These are phyloP conservation scores for Candida tetrigidarum DNA, from an alignment of 1,139 yeast species.

Conservation along the genomic window DNA sequence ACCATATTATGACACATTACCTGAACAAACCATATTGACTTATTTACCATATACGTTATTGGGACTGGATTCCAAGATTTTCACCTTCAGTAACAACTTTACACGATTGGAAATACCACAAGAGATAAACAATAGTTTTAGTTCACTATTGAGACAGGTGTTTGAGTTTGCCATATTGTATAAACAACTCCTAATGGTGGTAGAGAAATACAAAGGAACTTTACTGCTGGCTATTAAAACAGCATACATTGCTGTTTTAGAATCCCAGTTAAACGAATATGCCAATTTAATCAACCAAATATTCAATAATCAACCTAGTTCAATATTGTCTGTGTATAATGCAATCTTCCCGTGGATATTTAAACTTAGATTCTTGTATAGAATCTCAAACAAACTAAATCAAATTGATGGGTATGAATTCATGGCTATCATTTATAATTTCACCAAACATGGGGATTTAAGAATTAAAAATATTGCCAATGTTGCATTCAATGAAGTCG, in stretches of 20 bases:
- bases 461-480: constrained; percentile 47
- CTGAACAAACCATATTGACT: constrained; percentile 56
- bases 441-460: constrained; percentile 67
- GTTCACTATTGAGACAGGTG: constrained; percentile 59
- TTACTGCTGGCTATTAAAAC: constrained; percentile 59
- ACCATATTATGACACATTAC: constrained; percentile 39
- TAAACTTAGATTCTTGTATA: constrained; percentile 59
- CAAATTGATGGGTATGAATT: constrained; percentile 55
- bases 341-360: constrained; percentile 51
- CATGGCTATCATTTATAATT: constrained; percentile 54
- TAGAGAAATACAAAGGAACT: constrained; percentile 32
- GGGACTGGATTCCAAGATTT: constrained; percentile 71
- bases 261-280: constrained; percentile 57
- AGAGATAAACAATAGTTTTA: constrained; percentile 57
- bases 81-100: constrained; percentile 48
- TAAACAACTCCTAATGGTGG: constrained; percentile 41
- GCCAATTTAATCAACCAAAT: constrained; percentile 57
- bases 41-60: constrained; percentile 69
- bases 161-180: constrained; percentile 79
- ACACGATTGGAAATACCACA: constrained; percentile 50
- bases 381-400: constrained; percentile 39
- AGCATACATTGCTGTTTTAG: constrained; percentile 64
- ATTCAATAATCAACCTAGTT: constrained; percentile 35
- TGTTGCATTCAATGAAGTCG: constrained; percentile 50
- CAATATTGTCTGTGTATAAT: constrained; percentile 46